Conservation (phyloP, 306 rosid genomes). For the Trifolium dubium region DNA sequence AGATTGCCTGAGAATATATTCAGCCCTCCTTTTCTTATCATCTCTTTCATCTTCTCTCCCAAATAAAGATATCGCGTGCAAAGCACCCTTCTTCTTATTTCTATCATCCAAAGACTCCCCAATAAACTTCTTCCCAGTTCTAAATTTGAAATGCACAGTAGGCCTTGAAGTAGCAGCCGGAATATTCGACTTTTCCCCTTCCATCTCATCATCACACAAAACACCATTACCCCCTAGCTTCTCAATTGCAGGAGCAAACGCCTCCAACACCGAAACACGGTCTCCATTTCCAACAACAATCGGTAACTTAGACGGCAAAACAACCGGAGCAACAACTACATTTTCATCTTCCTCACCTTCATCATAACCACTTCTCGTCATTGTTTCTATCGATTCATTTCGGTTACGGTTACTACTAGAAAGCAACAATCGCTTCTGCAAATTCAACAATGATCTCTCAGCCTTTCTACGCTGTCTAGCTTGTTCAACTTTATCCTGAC, state of each 20-base stretch:
- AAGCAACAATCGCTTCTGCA: slow-evolving; percentile 75
- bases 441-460: slow-evolving; percentile 80
- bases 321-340: slow-evolving; percentile 48
- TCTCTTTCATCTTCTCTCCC: slow-evolving; percentile 83
- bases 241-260: slow-evolving; percentile 89
- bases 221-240: slow-evolving; percentile 57
- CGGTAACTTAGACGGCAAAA: slow-evolving; percentile 44
- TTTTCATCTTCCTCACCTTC: slow-evolving; percentile 41
- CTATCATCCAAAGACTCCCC: slow-evolving; percentile 72
- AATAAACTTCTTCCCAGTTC: slow-evolving; percentile 75
- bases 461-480: slow-evolving; percentile 89
- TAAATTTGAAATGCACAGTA: slow-evolving; percentile 74
- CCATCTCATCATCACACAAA: slow-evolving; percentile 58
- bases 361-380: background rate
- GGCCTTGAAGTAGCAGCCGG: slow-evolving; percentile 58
- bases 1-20: slow-evolving; percentile 82
- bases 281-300: slow-evolving; percentile 48
- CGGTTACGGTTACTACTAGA: slow-evolving; percentile 17
- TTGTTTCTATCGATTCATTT: slow-evolving; percentile 45
- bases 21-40: slow-evolving; percentile 92
- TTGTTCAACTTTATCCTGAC: slow-evolving; percentile 83
- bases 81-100: slow-evolving; percentile 67
- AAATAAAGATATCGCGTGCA: slow-evolving; percentile 47
- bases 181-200: slow-evolving; percentile 51
- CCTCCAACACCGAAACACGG: slow-evolving; percentile 71